Evolutionary conservation across 805 yeast species (phyloP), one percentile per base, ranked within the genome.

Genomic region (Schwanniomyces yamadae): DNA sequence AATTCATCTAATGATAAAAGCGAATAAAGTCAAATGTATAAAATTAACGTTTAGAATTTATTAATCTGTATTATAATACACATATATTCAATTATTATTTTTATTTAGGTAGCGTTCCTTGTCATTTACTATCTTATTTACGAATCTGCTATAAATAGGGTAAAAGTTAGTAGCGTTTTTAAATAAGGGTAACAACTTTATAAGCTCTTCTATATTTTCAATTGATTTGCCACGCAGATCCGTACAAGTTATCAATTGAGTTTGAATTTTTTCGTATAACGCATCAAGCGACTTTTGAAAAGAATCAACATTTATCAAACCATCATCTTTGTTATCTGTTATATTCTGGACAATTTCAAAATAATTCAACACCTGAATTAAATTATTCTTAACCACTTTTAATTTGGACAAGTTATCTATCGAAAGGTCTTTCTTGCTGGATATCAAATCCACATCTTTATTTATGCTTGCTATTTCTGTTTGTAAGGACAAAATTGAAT

Each of bases 401-500:
- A 81, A 59, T 39, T 58, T 61, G 6, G 70, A 57, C 29, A 82
- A 54, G 17, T 63, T 66, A n/a, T 54, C 44, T 14, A 67, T 50
- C 6, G 61, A 49, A 24, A 48, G 46, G 15, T 51, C 45, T 4
- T 28, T 36, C 23, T 42, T 42, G 43, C 49, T 44, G 32, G 42
- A 33, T 36, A 41, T 23, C 25, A 49, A 36, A 14, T 29, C n/a
- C 10, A 36, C 18, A 21, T 40, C 21, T 26, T 59, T 55, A 23
- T 52, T 46, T 14, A 48, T 47, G 3, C 37, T 31, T 4, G 41
- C 25, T 22, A 80, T 50, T 37, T 79, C 81, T 5, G 68, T 64
- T 30, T 77, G 73, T 25, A 83, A 53, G 2, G 84, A 67, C 28
- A 73, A 66, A 16, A 82, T 74, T 0, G 87, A 73, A 34, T 78